Percentiles rank a stretch among this genome's conserved stretches.
These are phyloP conservation scores for Mucor piriformis DNA, from an alignment of 371 early-diverging fungal genomes.

Conservation along the genomic window DNA sequence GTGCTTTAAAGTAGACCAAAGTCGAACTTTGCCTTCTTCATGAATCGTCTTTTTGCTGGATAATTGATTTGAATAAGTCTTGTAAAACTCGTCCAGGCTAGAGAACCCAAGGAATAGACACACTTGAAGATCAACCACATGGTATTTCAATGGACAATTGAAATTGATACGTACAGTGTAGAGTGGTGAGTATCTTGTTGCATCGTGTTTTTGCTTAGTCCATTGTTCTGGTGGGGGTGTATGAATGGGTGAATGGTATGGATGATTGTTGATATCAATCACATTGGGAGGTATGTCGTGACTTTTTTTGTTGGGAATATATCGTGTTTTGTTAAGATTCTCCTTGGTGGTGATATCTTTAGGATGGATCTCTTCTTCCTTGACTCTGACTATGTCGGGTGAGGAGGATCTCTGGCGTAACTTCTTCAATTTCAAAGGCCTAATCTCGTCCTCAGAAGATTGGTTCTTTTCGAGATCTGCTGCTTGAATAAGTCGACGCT, in stretches of 20 bases:
- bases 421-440: background rate
- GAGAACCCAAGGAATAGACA: constrained; percentile 57
- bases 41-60: constrained; percentile 18
- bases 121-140: constrained; percentile 71
- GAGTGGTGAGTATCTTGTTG: constrained; percentile 41
- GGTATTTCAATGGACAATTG: constrained; percentile 34
- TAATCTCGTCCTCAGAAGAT: background rate
- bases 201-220: constrained; percentile 32
- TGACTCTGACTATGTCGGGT: background rate
- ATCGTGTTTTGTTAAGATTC: background rate
- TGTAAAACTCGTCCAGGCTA: constrained; percentile 46
- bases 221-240: constrained; percentile 46
- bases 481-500: constrained; percentile 37
- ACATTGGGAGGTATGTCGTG: background rate
- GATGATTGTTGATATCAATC: background rate
- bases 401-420: background rate
- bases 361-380: background rate
- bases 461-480: constrained; percentile 30
- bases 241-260: constrained; percentile 37
- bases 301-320: constrained; percentile 15
- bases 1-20: constrained; percentile 67
- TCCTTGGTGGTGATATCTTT: background rate
- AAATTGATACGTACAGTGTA: constrained; percentile 62
- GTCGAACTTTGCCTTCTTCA: constrained; percentile 54
- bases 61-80: constrained; percentile 46